phyloP scores from a whole-genome alignment of 1,139 yeast genomes.

The Hyphopichia fennica region DNA sequence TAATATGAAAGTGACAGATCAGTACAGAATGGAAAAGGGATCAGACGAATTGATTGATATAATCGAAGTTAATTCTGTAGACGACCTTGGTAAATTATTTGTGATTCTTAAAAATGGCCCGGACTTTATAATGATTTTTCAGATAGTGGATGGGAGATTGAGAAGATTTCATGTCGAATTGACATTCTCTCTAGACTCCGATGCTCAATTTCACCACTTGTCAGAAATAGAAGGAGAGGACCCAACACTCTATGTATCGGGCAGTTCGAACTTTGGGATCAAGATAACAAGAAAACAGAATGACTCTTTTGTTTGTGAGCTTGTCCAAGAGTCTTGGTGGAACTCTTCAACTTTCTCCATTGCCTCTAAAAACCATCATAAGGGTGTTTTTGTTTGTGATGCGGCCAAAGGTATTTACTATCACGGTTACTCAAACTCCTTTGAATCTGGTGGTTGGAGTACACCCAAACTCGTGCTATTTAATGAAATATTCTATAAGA shows the following conservation, averaged over 20 bases:
- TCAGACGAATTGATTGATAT: not conserved
- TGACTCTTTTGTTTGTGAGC: not conserved
- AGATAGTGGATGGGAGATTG: not conserved
- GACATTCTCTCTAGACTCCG: not conserved
- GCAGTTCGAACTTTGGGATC: not conserved
- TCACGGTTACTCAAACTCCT: not conserved
- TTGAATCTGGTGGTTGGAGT: not conserved
- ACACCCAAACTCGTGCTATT: not conserved
- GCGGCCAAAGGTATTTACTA: not conserved
- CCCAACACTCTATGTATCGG: not conserved
- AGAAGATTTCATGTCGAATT: not conserved
- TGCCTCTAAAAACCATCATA: not conserved
- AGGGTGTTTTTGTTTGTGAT: not conserved
- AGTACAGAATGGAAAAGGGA: not conserved
- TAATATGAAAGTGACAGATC: not conserved
- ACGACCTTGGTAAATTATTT: not conserved
- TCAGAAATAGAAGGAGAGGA: not conserved
- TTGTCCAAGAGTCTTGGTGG: not conserved
- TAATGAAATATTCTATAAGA: not conserved
- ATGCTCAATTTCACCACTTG: not conserved
- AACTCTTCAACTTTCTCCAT: slow-evolving; percentile 1
- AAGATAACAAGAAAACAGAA: not conserved
- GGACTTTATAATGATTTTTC: not conserved
- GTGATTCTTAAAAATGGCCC: not conserved
- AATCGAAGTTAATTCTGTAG: not conserved